These are phyloP conservation scores for Durusdinium trenchii DNA, from an alignment of 73 alveolate genomes.

Conservation along the genomic window DNA sequence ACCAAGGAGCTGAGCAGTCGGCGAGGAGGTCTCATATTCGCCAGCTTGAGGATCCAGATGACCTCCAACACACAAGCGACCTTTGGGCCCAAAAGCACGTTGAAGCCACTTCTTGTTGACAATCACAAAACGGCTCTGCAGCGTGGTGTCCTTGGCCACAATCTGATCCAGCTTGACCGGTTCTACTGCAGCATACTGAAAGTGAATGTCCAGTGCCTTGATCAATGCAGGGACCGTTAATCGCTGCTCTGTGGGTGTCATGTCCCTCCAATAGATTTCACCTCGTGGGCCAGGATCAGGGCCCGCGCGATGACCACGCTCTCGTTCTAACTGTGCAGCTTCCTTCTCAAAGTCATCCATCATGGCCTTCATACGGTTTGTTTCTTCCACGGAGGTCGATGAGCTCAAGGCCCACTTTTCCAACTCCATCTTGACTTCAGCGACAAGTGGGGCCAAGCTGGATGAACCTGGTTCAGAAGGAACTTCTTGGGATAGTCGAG, in stretches of 20 bases:
- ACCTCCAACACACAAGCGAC: not conserved
- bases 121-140: not conserved
- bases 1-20: not conserved
- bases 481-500: too few species aligned
- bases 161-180: not conserved
- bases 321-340: not conserved
- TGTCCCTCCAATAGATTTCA: not conserved
- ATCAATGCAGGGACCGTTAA: not conserved
- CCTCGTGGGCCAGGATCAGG: not conserved
- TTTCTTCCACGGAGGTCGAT: too few species aligned
- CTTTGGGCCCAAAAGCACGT: not conserved
- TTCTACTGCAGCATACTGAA: not conserved
- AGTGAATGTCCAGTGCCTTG: not conserved
- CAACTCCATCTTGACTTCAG: too few species aligned
- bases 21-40: not conserved
- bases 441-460: too few species aligned
- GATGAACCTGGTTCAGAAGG: too few species aligned
- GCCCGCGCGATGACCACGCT: not conserved
- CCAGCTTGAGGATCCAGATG: not conserved
- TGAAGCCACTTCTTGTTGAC: not conserved
- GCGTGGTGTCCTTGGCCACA: not conserved
- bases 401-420: too few species aligned
- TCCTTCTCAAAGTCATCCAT: not conserved
- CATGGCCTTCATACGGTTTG: too few species aligned
- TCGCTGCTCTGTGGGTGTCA: not conserved